Percentiles rank a stretch among this genome's conserved stretches.
These are phyloP conservation scores for Toxicodendron radicans DNA, from an alignment of 345 rosid genomes.

Conservation along the genomic window DNA sequence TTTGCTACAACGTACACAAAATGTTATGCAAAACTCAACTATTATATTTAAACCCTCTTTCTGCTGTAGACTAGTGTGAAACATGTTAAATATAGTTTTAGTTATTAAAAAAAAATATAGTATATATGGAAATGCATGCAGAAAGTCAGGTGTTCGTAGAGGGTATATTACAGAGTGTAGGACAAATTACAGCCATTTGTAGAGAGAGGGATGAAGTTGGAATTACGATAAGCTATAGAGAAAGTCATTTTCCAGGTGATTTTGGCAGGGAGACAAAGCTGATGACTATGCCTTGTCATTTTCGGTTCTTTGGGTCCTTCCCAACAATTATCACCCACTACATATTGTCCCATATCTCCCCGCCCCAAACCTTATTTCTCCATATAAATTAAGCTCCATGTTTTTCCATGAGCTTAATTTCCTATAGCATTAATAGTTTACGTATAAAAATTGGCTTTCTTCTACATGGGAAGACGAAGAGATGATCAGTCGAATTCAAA, in stretches of 20 bases:
- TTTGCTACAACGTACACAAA: no score
- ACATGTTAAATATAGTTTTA: no score
- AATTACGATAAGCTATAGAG: slow-evolving; percentile 19
- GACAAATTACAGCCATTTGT: slow-evolving; percentile 23
- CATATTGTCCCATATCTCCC: not conserved
- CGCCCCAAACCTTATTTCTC: not conserved
- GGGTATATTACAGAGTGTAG: slow-evolving; percentile 13
- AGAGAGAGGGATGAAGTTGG: slow-evolving; percentile 22
- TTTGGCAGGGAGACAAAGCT: slow-evolving; percentile 36
- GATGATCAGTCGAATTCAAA: not conserved
- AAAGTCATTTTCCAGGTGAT: slow-evolving; percentile 37
- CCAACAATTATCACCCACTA: slow-evolving; percentile 17
- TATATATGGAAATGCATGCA: slow-evolving; percentile 15
- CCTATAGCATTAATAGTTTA: no score
- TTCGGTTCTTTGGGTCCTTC: slow-evolving; percentile 28
- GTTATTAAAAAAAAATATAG: no score
- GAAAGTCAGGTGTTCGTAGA: slow-evolving; percentile 14
- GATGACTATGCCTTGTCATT: slow-evolving; percentile 43
- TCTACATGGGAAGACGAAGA: slow-evolving; percentile 27
- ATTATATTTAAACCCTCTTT: no score
- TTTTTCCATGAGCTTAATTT: not conserved
- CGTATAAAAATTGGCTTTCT: not conserved
- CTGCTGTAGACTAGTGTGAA: no score
- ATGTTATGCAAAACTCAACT: no score
- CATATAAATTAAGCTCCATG: not conserved